A percentile compares a stretch with the other conserved stretches of the same genome.
phyloP scores from a whole-genome alignment of 805 yeast species.

The Maudiozyma saulgeensis region DNA sequence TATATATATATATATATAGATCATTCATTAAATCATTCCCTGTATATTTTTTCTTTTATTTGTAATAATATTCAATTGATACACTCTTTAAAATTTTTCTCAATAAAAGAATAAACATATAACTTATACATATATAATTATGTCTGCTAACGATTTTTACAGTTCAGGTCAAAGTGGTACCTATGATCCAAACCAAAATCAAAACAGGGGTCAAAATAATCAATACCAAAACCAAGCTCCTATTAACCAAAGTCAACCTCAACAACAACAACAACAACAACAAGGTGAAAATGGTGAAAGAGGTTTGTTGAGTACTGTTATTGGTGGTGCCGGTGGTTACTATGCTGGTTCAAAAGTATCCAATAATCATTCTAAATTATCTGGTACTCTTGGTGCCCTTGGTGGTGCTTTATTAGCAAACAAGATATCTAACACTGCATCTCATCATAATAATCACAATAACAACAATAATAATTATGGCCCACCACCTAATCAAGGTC shows the following conservation, averaged over 20 bases:
- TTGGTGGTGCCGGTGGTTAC: slow-evolving; percentile 48
- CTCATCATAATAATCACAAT: slow-evolving; percentile 1
- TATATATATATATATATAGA: too few relatives aligned
- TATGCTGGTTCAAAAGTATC: slow-evolving; percentile 37
- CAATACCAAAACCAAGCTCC: slow-evolving; percentile 1
- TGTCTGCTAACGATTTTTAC: slow-evolving; percentile 54
- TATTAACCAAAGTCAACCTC: neutral
- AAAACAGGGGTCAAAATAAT: neutral
- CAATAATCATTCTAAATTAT: slow-evolving; percentile 27
- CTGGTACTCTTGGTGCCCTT: slow-evolving; percentile 44
- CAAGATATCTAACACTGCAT: slow-evolving; percentile 33
- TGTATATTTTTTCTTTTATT: too few relatives aligned
- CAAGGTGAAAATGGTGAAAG: slow-evolving; percentile 26
- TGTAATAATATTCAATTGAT: too few relatives aligned
- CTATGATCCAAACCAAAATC: slow-evolving; percentile 18
- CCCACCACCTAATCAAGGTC: slow-evolving; percentile 1
- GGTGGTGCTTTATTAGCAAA: slow-evolving; percentile 48
- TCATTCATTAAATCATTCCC: too few relatives aligned
- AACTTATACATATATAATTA: slow-evolving; percentile 9
- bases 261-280: slow-evolving; percentile 19
- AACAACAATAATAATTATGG: neutral
- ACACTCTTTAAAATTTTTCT: too few relatives aligned
- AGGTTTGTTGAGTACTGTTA: slow-evolving; percentile 7
- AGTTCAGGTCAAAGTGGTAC: slow-evolving; percentile 35
- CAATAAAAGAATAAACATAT: too few relatives aligned